phyloP scores from a whole-genome alignment of 805 yeast species.

The Huiozyma sinensis region DNA sequence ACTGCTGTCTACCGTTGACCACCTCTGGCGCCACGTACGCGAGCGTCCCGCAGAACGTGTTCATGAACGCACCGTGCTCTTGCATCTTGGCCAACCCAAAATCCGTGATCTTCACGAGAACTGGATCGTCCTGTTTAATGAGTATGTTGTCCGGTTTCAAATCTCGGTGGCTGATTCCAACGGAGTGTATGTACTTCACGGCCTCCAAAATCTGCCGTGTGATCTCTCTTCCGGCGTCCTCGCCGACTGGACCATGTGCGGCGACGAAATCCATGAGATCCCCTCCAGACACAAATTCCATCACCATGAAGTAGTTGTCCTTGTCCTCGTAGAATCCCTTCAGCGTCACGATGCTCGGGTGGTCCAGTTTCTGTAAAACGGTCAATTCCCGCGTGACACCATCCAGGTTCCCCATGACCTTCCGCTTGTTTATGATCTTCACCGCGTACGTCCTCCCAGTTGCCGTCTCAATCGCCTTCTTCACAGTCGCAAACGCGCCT shows the following conservation, averaged over 20 bases:
- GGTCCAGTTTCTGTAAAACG: slow-evolving; percentile 65
- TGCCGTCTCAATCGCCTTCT: slow-evolving; percentile 75
- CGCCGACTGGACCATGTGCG: slow-evolving; percentile 84
- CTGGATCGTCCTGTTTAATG: slow-evolving; percentile 85
- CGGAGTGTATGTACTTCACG: slow-evolving; percentile 72
- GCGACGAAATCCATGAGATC: slow-evolving; percentile 97
- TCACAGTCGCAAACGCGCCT: slow-evolving; percentile 97
- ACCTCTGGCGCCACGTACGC: slow-evolving; percentile 98
- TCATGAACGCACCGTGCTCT: slow-evolving; percentile 75
- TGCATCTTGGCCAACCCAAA: slow-evolving; percentile 92
- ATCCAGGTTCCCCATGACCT: slow-evolving; percentile 64
- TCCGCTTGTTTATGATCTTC: slow-evolving; percentile 75
- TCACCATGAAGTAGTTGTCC: slow-evolving; percentile 72
- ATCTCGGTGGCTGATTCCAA: slow-evolving; percentile 94
- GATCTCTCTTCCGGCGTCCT: slow-evolving; percentile 80
- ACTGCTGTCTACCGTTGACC: slow-evolving; percentile 27
- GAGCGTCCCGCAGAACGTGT: slow-evolving; percentile 94
- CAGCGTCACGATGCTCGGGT: slow-evolving; percentile 74
- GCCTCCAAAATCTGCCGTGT: slow-evolving; percentile 78
- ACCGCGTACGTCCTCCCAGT: slow-evolving; percentile 86
- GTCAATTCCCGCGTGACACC: slow-evolving; percentile 83
- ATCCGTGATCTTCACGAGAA: slow-evolving; percentile 84
- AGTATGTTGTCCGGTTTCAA: slow-evolving; percentile 92
- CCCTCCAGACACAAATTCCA: slow-evolving; percentile 96
- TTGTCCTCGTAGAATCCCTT: slow-evolving; percentile 79